phyloP scores from a whole-genome alignment of 768 basidiomycete genomes.

The Boletus edulis region DNA sequence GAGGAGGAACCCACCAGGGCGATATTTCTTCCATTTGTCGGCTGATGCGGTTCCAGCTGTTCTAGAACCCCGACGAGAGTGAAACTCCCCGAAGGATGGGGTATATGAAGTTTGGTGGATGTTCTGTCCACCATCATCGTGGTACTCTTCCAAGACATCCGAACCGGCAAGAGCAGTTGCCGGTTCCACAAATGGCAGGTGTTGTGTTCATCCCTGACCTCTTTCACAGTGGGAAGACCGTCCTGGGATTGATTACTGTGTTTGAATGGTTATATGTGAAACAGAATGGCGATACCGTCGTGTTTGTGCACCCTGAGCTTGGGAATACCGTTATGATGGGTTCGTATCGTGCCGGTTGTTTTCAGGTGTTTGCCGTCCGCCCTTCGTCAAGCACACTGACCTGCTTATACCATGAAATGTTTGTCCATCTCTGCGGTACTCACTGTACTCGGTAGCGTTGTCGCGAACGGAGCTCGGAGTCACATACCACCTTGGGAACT shows the following conservation, averaged over 20 bases:
- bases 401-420: conserved; percentile 13
- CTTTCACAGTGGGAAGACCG: neutral
- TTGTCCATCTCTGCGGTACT: conserved; percentile 1
- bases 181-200: conserved; percentile 25
- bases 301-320: too few species aligned
- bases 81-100: conserved; percentile 46
- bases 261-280: neutral
- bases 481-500: conserved; percentile 74
- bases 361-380: conserved; percentile 1
- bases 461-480: conserved; percentile 41
- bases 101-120: conserved; percentile 53
- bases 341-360: neutral
- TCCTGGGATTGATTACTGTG: neutral
- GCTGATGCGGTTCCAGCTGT: conserved; percentile 47
- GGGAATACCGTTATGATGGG: neutral
- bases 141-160: conserved; percentile 6
- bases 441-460: neutral
- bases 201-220: conserved; percentile 15
- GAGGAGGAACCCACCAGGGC: conserved; percentile 52
- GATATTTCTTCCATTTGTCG: conserved; percentile 58
- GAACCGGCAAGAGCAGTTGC: neutral
- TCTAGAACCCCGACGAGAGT: conserved; percentile 60
- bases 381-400: neutral
- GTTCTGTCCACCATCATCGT: conserved; percentile 22
- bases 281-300: neutral